phyloP scores from a whole-genome alignment of 148 eudicot genomes.

The Fagopyrum tataricum region DNA sequence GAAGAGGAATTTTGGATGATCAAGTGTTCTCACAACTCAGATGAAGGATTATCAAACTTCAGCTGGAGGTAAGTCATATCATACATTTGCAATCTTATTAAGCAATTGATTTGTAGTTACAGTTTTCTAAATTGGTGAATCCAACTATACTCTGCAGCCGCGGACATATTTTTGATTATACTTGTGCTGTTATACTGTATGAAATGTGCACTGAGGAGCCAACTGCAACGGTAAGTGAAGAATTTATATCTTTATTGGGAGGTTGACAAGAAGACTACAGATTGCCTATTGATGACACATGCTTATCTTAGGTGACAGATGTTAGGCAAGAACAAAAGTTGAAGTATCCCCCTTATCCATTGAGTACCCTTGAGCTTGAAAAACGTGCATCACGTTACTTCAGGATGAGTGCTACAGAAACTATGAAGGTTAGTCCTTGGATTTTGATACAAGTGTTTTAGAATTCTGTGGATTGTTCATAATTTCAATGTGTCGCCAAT shows the following conservation, averaged over 20 bases:
- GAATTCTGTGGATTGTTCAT: not conserved
- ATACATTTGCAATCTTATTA: not conserved
- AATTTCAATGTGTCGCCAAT: not conserved
- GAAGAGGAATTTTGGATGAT: constrained; percentile 95
- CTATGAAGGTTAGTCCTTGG: constrained; percentile 72
- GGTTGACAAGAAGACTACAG: not conserved
- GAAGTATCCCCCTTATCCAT: constrained; percentile 84
- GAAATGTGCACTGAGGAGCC: constrained; percentile 96
- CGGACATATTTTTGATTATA: constrained; percentile 88
- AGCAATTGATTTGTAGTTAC: constrained; percentile 8
- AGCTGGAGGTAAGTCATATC: constrained; percentile 65
- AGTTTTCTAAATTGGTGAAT: constrained; percentile 10
- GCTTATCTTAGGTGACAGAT: constrained; percentile 52
- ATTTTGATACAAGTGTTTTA: constrained; percentile 3
- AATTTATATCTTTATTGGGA: not conserved
- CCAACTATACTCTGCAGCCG: constrained; percentile 45
- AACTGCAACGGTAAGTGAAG: constrained; percentile 73
- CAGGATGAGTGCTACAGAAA: constrained; percentile 83
- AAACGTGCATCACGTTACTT: constrained; percentile 96
- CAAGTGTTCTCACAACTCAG: constrained; percentile 76
- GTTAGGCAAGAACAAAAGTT: constrained; percentile 74
- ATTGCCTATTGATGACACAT: constrained; percentile 7
- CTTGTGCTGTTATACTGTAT: constrained; percentile 70
- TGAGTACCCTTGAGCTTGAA: constrained; percentile 97
- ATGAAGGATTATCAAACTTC: constrained; percentile 68